phyloP scores from a whole-genome alignment of 768 basidiomycete genomes.

The Tulasnella sp. region DNA sequence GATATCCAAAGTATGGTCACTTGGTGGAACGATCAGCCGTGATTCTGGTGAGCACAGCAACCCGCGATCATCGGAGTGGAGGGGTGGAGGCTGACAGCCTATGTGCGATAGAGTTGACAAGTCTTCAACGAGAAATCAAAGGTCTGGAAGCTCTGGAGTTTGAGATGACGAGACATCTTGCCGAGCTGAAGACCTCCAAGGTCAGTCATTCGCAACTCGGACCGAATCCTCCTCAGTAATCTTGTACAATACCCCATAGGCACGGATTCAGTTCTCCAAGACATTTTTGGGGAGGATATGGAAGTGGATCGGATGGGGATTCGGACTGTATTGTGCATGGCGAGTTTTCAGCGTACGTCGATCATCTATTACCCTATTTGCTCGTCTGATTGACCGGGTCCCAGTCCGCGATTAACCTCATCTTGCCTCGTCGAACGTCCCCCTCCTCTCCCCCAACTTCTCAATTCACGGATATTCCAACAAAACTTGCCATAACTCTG shows the following conservation, averaged over 20 bases:
- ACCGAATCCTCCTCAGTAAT: constrained; percentile 39
- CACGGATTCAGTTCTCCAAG: constrained; percentile 35
- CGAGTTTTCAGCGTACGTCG: constrained; percentile 47
- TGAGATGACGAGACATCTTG: constrained; percentile 37
- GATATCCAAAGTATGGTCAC: neutral
- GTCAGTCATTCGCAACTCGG: constrained; percentile 32
- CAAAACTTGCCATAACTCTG: too few relatives aligned
- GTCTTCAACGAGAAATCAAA: constrained; percentile 40
- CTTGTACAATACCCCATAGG: constrained; percentile 35
- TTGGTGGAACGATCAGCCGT: neutral
- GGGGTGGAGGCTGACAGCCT: neutral
- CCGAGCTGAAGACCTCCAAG: constrained; percentile 1
- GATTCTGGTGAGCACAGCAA: neutral
- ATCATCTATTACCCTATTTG: neutral
- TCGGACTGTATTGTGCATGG: constrained; percentile 54
- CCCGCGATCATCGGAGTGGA: neutral
- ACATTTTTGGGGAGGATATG: constrained; percentile 45
- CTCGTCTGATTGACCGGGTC: neutral
- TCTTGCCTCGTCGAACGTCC: constrained; percentile 25
- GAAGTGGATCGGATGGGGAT: constrained; percentile 36
- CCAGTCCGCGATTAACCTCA: constrained; percentile 42
- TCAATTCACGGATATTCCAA: neutral
- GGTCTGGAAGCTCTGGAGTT: constrained; percentile 56
- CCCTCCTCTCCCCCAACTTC: constrained; percentile 33
- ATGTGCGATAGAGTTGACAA: constrained; percentile 6